Base-by-base conservation (phyloP, 345 rosid genomes). In the Salix brachista region DNA sequence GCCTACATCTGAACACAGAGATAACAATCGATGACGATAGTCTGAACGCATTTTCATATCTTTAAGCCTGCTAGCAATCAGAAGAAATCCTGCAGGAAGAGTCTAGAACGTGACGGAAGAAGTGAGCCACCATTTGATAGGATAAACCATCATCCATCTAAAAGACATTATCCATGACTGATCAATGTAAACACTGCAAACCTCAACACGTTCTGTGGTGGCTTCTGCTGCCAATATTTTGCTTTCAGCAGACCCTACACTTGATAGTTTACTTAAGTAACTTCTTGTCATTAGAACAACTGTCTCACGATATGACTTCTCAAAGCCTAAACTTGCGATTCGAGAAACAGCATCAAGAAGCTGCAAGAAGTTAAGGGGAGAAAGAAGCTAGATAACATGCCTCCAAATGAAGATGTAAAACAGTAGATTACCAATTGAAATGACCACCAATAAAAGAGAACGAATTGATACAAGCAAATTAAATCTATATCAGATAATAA, bases 321-420 rank as follows among this genome's bases (percentile, higher is more conserved):
- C 99, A 82, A 94, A 96, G 70, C 99, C 98, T 85, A 96, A 88
- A 85, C 97, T 94, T 80, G 99, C 97, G 75, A 96, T 87, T 77
- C 88, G 97, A 83, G 99, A 92, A 78, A 92, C 97, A 77, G 98
- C 99, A 91, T 94, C 99, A 81, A 94, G 92, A 86, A 96, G 95
- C 98, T 96, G 94, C 85, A 89, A 44, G 74, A 67, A 72, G 66
- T 82, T 70, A 72, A 74, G 78, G 41, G 58, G 42, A 8, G 70
- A 58, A 74, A 77, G 79, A 65, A 64, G 75, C 69, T 79, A 67
- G 83, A 81, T 78, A 85, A 79, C 52, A 67, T 32, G 76, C 73
- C 75, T 67, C 72, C 48, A 79, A 72, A 77, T 67, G 50, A 46
- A 74, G 65, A 60, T 78, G 71, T 75, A 79, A 80, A 60, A 30